Percentiles rank a stretch among this genome's conserved stretches.
Evolutionary conservation across 495 filamentous ascomycete genomes (phyloP).

Genomic region (Tuber melanosporum): DNA sequence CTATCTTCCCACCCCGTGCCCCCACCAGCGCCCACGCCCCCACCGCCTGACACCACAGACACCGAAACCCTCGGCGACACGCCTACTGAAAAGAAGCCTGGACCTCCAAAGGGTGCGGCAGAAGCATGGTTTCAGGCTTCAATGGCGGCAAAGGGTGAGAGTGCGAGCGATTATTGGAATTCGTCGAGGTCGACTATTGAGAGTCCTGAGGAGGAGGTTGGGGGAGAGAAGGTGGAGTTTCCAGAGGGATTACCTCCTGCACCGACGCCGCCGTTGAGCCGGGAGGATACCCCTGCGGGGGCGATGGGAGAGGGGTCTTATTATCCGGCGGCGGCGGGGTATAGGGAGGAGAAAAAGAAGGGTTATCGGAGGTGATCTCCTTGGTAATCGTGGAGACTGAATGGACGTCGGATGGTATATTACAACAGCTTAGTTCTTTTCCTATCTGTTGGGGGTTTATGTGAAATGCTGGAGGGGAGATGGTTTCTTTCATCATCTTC

Average conservation of each 20-base stretch:
- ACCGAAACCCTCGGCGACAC: conserved; percentile 15
- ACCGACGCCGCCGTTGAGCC: conserved; percentile 28
- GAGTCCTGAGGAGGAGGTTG: conserved; percentile 2
- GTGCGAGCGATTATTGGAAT: conserved; percentile 19
- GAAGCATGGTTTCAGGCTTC: conserved; percentile 25
- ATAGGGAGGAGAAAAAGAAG: conserved; percentile 18
- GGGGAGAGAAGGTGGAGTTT: conserved; percentile 17
- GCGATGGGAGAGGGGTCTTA: conserved; percentile 21
- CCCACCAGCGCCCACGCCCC: conserved; percentile 27
- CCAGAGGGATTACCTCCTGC: conserved; percentile 25
- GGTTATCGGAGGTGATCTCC: conserved; percentile 3
- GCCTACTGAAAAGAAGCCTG: conserved; percentile 10
- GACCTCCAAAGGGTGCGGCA: conserved; percentile 22
- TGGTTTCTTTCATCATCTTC: neutral
- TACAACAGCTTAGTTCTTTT: neutral
- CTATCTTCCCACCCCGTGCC: conserved; percentile 12
- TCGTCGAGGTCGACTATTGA: conserved; percentile 11
- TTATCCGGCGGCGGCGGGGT: conserved; percentile 16
- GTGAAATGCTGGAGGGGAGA: neutral
- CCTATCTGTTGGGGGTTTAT: neutral
- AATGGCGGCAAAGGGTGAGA: conserved; percentile 10
- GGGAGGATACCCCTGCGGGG: conserved; percentile 17
- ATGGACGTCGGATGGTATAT: neutral
- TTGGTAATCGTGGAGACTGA: neutral
- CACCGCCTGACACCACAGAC: conserved; percentile 13